A percentile compares a stretch with the other conserved stretches of the same genome.
Conservation (phyloP, 148 eudicot genomes). For the Cornus florida region DNA sequence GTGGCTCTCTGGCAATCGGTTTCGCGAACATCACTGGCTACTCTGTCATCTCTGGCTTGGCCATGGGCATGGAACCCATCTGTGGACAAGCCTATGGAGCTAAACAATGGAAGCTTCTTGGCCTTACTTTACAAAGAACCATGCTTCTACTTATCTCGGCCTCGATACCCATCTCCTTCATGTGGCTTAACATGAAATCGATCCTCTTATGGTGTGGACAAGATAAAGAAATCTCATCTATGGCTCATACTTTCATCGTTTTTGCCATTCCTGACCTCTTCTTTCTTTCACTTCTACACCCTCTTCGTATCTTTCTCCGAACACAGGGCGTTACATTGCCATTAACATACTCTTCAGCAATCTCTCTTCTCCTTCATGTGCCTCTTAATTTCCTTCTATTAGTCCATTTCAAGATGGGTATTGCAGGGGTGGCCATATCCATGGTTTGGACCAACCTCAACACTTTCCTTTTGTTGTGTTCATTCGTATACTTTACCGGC, state of each 20-base stretch:
- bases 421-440: conserved; percentile 59
- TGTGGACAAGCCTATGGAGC: conserved; percentile 89
- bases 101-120: conserved; percentile 68
- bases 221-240: conserved; percentile 56
- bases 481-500: conserved; percentile 48
- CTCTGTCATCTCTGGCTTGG: conserved; percentile 73
- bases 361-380: conserved; percentile 53
- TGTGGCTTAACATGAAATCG: conserved; percentile 67
- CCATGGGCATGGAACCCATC: conserved; percentile 93
- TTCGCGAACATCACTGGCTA: conserved; percentile 89
- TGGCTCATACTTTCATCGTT: conserved; percentile 51
- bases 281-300: conserved; percentile 63
- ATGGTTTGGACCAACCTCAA: conserved; percentile 60
- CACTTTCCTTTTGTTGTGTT: conserved; percentile 39
- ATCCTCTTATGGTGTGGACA: conserved; percentile 68
- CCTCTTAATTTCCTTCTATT: conserved; percentile 60
- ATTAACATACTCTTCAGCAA: conserved; percentile 49
- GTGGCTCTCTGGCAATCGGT: conserved; percentile 70
- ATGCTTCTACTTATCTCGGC: conserved; percentile 51
- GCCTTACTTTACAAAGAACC: conserved; percentile 67
- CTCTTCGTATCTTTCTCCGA: conserved; percentile 61
- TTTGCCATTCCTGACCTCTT: conserved; percentile 71
- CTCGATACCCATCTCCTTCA: conserved; percentile 60
- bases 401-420: conserved; percentile 47
- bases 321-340: conserved; percentile 67